phyloP scores from a whole-genome alignment of 192 early-diverging fungal genomes.

The Coemansia sp. region DNA sequence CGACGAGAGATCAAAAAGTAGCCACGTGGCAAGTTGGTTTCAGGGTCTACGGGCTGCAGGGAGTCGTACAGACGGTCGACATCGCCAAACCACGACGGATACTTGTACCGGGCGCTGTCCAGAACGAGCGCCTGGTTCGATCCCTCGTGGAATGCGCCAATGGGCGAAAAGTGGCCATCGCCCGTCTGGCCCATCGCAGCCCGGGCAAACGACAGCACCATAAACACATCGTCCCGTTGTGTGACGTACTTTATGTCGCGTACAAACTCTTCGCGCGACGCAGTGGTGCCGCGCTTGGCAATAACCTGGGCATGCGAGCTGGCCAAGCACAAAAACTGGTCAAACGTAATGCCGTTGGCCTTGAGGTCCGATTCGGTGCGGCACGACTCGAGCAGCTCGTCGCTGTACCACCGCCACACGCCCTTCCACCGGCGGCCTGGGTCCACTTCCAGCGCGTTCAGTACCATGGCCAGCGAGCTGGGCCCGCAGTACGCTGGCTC shows the following conservation, averaged over 20 bases:
- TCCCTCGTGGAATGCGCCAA: slow-evolving; percentile 79
- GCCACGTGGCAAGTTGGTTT: slow-evolving; percentile 78
- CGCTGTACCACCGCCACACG: slow-evolving; percentile 86
- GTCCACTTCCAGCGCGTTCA: slow-evolving; percentile 91
- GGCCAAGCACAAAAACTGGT: slow-evolving; percentile 88
- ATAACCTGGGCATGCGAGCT: slow-evolving; percentile 80
- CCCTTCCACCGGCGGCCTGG: slow-evolving; percentile 89
- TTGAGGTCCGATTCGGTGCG: slow-evolving; percentile 70
- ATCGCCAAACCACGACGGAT: slow-evolving; percentile 83
- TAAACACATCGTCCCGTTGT: slow-evolving; percentile 70
- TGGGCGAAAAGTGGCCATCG: slow-evolving; percentile 92
- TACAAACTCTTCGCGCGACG: slow-evolving; percentile 75
- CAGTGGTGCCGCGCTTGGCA: slow-evolving; percentile 67
- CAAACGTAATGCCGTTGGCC: slow-evolving; percentile 83
- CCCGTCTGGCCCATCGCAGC: slow-evolving; percentile 80
- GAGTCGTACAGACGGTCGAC: slow-evolving; percentile 75
- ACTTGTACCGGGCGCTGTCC: slow-evolving; percentile 90
- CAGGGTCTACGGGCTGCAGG: slow-evolving; percentile 76
- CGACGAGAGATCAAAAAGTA: slow-evolving; percentile 74
- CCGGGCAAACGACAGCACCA: slow-evolving; percentile 87
- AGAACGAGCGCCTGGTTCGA: slow-evolving; percentile 75
- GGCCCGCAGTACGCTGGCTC: slow-evolving; percentile 90
- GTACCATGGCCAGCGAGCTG: slow-evolving; percentile 87
- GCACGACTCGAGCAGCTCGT: slow-evolving; percentile 75
- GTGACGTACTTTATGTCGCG: slow-evolving; percentile 69